A percentile compares a stretch with the other conserved stretches of the same genome.
Evolutionary conservation across 108 stramenopile genomes (phyloP).

Genomic region (Cyclostephanos tholiformis): DNA sequence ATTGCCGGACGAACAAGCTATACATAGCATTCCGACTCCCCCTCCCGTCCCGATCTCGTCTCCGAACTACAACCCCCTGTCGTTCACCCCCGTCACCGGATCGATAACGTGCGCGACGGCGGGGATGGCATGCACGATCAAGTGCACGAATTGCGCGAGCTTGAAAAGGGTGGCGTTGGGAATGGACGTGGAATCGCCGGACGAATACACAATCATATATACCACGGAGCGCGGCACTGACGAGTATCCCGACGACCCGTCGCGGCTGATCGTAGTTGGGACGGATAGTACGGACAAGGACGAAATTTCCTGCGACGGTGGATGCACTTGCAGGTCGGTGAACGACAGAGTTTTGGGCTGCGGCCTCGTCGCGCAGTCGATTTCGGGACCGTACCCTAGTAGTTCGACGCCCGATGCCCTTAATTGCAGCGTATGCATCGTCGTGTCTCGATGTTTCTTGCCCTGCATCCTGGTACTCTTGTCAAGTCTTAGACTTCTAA

Average conservation of each 20-base stretch:
- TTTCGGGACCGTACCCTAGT: neutral
- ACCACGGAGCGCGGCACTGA: conserved; percentile 4
- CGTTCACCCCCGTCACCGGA: conserved; percentile 35
- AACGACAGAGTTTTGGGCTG: conserved; percentile 29
- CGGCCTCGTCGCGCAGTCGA: conserved; percentile 7
- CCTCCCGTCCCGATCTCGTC: neutral
- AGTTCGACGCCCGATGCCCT: neutral
- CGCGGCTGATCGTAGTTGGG: conserved; percentile 11
- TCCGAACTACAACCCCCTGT: neutral
- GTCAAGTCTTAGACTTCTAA: neutral
- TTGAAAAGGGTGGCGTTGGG: conserved; percentile 15
- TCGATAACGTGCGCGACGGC: conserved; percentile 14
- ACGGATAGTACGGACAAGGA: conserved; percentile 3
- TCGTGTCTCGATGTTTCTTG: neutral
- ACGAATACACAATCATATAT: conserved; percentile 31
- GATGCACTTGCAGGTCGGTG: conserved; percentile 29
- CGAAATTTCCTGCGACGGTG: conserved; percentile 22
- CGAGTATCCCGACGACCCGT: conserved; percentile 6
- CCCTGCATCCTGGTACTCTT: neutral
- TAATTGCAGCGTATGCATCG: neutral
- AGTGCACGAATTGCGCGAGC: conserved; percentile 18
- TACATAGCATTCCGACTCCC: neutral
- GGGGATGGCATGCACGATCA: conserved; percentile 30
- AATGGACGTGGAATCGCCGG: conserved; percentile 13
- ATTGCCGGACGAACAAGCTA: neutral